Conservation (phyloP, 1,284 basidiomycete species). For the Sanghuangporus sanghuang region DNA sequence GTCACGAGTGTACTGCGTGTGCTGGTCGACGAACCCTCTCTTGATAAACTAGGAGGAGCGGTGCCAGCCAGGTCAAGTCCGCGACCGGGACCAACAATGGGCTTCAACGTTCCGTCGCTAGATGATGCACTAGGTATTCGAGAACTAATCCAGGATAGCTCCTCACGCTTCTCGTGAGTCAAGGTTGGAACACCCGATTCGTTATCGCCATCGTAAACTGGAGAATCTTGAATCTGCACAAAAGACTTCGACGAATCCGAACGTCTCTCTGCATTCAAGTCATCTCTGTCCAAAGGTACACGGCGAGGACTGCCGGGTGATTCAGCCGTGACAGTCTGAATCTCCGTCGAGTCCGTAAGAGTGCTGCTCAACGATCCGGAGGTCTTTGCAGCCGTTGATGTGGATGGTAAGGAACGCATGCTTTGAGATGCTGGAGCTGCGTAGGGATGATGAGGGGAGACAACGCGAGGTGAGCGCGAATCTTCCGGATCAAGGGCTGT, state of each 20-base stretch:
- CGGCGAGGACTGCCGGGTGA: constrained; percentile 7
- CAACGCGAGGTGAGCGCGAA: constrained; percentile 13
- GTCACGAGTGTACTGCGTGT: constrained; percentile 12
- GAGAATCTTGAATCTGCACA: constrained; percentile 6
- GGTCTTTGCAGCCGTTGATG: neutral
- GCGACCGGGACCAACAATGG: neutral
- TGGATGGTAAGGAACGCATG: constrained; percentile 9
- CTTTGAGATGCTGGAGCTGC: constrained; percentile 6
- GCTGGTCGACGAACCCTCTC: constrained; percentile 3
- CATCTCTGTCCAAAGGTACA: constrained; percentile 4
- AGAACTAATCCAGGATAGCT: constrained; percentile 5
- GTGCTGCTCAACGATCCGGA: neutral
- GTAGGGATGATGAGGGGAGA: constrained; percentile 16
- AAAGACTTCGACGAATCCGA: constrained; percentile 7
- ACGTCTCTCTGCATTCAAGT: neutral
- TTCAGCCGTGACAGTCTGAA: neutral
- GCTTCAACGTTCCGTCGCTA: constrained; percentile 13
- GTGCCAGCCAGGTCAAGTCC: neutral
- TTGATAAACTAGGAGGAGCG: neutral
- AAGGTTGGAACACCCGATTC: constrained; percentile 10
- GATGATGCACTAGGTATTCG: neutral
- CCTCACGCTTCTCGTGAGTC: constrained; percentile 1
- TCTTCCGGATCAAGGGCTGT: constrained; percentile 11
- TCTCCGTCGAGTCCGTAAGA: constrained; percentile 6
- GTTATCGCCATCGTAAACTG: constrained; percentile 16